Base-by-base conservation (phyloP, 495 filamentous ascomycete species). In the Tuber calosporum region DNA sequence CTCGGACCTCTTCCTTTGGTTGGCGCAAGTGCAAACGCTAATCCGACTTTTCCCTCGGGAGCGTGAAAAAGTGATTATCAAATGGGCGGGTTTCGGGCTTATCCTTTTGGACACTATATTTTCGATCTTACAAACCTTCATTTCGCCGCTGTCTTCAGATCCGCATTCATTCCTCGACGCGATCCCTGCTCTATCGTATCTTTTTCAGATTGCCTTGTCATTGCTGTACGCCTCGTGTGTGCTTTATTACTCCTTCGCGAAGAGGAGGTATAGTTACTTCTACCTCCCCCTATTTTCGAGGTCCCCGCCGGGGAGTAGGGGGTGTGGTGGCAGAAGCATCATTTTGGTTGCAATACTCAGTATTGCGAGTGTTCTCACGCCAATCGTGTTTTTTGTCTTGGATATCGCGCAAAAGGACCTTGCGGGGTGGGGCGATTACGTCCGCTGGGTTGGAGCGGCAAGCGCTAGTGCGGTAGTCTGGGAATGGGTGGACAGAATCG, bases 401-500 rank as follows among this genome's bases (percentile, higher is more conserved):
- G 95, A 99, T 82, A 94, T 99, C 66, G 90, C 91, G 19, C 90
- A 94, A 77, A 90, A 92, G 15, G 88, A 91, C 67, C 89, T 97
- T 68, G 92, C 92, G 39, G 93, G 93, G 22, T 99, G 95, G 95
- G 96, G 95, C 78, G 95, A 96, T 75, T 99, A 97, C 79, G 93
- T 98, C 69, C 86, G 95, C 78, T 99, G 96, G 95, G 96, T 98
- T 66, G 96, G 95, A 41, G 95, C 96, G 1, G 93, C 94, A 0
- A 93, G 93, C 2, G 96, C 95, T 11, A 97, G 93, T 83, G 95
- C 97, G 30, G 91, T 98, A 22, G 95, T 99, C 1, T 99, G 95
- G 95, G 95, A 99, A 82, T 99, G 95, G 95, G 95, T 99, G 26
- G 95, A 99, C 82, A 87, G 96, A n/a, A 99, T 99, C 70, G 95